Evolutionary conservation across 495 filamentous ascomycete genomes (phyloP).

Genomic region (Xylaria venustula): DNA sequence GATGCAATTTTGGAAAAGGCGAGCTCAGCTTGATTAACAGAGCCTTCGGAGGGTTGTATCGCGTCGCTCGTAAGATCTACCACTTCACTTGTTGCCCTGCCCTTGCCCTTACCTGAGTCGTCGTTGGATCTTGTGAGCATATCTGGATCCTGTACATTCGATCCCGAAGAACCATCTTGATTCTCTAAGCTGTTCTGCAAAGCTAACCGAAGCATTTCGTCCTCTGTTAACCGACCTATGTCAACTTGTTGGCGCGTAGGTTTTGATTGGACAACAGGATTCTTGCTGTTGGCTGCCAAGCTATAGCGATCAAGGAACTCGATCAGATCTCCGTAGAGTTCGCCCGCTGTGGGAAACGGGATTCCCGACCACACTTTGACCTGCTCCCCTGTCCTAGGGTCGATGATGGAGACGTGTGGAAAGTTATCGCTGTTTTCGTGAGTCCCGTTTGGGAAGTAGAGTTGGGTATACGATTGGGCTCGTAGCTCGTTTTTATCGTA

Average conservation of each 20-base stretch:
- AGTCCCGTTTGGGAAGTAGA: slow-evolving; percentile 77
- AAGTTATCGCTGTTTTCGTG: slow-evolving; percentile 72
- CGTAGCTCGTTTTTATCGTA: slow-evolving; percentile 77
- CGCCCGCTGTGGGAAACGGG: slow-evolving; percentile 69
- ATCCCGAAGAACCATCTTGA: slow-evolving; percentile 22
- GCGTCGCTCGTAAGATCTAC: slow-evolving; percentile 16
- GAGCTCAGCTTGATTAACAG: slow-evolving; percentile 31
- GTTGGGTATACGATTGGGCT: slow-evolving; percentile 76
- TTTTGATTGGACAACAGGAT: slow-evolving; percentile 83
- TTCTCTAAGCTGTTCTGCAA: slow-evolving; percentile 77
- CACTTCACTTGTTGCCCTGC: slow-evolving; percentile 43
- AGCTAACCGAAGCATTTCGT: slow-evolving; percentile 93
- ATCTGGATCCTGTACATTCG: slow-evolving; percentile 70
- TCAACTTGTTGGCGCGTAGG: slow-evolving; percentile 67
- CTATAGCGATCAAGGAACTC: slow-evolving; percentile 97
- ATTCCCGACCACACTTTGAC: slow-evolving; percentile 92
- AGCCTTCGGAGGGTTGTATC: slow-evolving; percentile 3
- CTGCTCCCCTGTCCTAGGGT: slow-evolving; percentile 94
- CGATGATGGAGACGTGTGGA: slow-evolving; percentile 92
- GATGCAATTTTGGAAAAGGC: slow-evolving; percentile 67
- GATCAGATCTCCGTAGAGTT: slow-evolving; percentile 87
- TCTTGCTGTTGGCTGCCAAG: slow-evolving; percentile 80
- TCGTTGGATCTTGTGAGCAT: slow-evolving; percentile 66
- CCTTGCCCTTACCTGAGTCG: slow-evolving; percentile 64
- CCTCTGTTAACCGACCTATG: slow-evolving; percentile 88